phyloP scores from a whole-genome alignment of 306 rosid species.

The Quercus parvula region DNA sequence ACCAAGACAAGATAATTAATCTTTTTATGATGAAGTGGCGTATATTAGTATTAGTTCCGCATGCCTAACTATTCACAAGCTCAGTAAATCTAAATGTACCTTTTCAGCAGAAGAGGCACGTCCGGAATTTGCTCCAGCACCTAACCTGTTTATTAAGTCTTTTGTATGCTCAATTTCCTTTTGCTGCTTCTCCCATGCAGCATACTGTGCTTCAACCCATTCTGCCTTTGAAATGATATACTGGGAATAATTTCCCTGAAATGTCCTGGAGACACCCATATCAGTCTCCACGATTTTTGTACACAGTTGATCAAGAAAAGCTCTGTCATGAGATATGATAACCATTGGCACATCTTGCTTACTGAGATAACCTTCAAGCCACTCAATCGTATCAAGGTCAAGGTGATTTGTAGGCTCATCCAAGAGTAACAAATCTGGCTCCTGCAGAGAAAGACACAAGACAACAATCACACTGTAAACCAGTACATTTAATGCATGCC shows the following conservation, averaged over 20 bases:
- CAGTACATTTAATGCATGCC: constrained; percentile 2
- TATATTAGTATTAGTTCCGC: neutral
- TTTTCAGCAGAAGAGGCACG: constrained; percentile 96
- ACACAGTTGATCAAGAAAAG: constrained; percentile 96
- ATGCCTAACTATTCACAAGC: neutral
- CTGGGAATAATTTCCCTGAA: constrained; percentile 83
- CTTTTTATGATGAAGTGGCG: neutral
- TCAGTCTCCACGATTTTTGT: constrained; percentile 99
- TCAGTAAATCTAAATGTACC: constrained; percentile 40
- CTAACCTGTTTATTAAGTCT: constrained; percentile 78
- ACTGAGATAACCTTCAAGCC: constrained; percentile 89
- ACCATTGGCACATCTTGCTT: constrained; percentile 98
- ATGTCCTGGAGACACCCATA: constrained; percentile 87
- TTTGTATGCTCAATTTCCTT: constrained; percentile 87
- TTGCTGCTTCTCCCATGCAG: constrained; percentile 99
- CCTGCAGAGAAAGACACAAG: constrained; percentile 51
- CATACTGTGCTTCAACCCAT: constrained; percentile 86
- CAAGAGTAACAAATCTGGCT: constrained; percentile 83
- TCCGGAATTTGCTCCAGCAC: constrained; percentile 96
- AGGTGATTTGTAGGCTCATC: constrained; percentile 98
- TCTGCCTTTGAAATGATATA: constrained; percentile 67
- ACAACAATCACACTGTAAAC: neutral
- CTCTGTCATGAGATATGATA: constrained; percentile 95
- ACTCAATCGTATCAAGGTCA: constrained; percentile 96
- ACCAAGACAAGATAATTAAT: neutral